Percentiles rank a stretch among this genome's conserved stretches.
Evolutionary conservation across 1,284 basidiomycete species (phyloP).

Genomic region (Tremellales sp.): DNA sequence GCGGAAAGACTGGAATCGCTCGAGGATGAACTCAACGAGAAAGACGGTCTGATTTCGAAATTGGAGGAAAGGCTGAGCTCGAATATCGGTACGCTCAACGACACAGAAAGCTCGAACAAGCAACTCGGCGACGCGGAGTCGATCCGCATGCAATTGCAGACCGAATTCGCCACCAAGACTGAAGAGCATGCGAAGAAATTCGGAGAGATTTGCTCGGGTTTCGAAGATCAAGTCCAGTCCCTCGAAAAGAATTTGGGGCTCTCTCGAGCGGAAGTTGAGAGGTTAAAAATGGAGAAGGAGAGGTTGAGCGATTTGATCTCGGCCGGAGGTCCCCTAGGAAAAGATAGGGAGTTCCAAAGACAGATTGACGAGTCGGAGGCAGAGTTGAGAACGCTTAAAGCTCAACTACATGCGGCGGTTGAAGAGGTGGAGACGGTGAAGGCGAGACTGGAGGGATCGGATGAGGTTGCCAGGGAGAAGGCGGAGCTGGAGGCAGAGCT

Average conservation of each 20-base stretch:
- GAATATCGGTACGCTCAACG: neutral
- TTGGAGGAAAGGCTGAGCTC: constrained; percentile 6
- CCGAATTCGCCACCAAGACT: constrained; percentile 37
- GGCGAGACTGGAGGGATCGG: constrained; percentile 10
- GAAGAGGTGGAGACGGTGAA: constrained; percentile 10
- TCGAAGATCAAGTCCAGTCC: constrained; percentile 28
- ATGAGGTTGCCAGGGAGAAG: constrained; percentile 11
- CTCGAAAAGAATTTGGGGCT: constrained; percentile 23
- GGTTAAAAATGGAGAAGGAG: constrained; percentile 7
- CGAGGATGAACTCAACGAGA: constrained; percentile 27
- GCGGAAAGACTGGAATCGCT: constrained; percentile 29
- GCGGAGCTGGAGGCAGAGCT: constrained; percentile 9
- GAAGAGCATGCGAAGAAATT: constrained; percentile 38
- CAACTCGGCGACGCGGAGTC: constrained; percentile 29
- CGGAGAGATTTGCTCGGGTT: constrained; percentile 36
- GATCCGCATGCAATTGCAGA: constrained; percentile 17
- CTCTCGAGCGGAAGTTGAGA: constrained; percentile 10
- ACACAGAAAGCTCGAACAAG: constrained; percentile 9
- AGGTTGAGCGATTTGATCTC: constrained; percentile 7
- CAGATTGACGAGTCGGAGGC: constrained; percentile 15
- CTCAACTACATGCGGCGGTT: neutral
- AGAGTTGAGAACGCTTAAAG: constrained; percentile 12
- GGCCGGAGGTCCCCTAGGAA: neutral
- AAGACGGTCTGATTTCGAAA: constrained; percentile 24
- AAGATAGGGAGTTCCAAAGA: constrained; percentile 14